Conservation (phyloP, 768 basidiomycete genomes). For the Phanerochaete sordida region DNA sequence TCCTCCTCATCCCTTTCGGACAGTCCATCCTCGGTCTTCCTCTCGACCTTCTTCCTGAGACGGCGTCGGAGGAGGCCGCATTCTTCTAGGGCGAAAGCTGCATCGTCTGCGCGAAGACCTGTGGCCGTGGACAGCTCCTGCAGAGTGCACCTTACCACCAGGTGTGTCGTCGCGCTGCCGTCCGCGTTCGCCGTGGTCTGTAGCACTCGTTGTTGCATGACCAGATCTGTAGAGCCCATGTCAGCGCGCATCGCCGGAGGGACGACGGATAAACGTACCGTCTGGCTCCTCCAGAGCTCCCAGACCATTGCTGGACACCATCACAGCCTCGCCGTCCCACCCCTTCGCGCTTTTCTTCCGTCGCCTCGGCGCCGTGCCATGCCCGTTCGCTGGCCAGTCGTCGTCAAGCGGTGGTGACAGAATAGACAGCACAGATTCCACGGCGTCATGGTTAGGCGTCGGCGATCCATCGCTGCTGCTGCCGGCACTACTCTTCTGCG, state of each 20-base stretch:
- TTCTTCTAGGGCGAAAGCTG: constrained; percentile 85
- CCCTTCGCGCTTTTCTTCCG: constrained; percentile 57
- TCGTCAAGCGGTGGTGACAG: background rate
- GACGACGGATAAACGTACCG: constrained; percentile 14
- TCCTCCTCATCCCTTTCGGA: constrained; percentile 42
- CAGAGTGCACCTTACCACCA: constrained; percentile 69
- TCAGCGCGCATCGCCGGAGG: background rate
- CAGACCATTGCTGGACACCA: constrained; percentile 12
- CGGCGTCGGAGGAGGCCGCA: constrained; percentile 67
- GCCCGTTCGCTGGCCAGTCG: background rate
- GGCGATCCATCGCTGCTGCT: constrained; percentile 25
- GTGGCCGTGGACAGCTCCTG: constrained; percentile 74
- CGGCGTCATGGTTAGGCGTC: constrained; percentile 15
- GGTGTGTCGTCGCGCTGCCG: constrained; percentile 69
- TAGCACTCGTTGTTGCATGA: constrained; percentile 54
- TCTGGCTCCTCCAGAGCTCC: constrained; percentile 14
- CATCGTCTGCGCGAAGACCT: constrained; percentile 80
- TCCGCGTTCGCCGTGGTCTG: constrained; percentile 57
- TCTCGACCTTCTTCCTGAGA: constrained; percentile 1
- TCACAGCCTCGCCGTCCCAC: constrained; percentile 64
- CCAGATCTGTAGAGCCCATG: constrained; percentile 37
- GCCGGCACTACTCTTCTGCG: constrained; percentile 28
- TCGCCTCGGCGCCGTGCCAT: background rate
- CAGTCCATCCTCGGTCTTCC: constrained; percentile 22
- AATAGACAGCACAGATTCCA: constrained; percentile 10